These are phyloP conservation scores for Arthonia radiata DNA, from an alignment of 495 filamentous ascomycete genomes.

Conservation along the genomic window DNA sequence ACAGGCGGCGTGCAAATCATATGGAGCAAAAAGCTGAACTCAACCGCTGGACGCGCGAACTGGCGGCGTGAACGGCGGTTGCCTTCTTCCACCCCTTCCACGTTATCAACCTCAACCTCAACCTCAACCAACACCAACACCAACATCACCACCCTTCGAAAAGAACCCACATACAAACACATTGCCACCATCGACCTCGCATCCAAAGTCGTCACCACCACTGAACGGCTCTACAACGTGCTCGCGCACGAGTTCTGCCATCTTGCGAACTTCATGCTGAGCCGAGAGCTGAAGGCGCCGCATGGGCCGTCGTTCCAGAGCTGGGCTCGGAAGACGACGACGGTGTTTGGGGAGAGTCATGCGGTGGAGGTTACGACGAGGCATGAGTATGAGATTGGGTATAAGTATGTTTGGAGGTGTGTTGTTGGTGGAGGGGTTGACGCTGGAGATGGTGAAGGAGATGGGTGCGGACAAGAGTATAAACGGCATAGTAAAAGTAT, in stretches of 20 bases:
- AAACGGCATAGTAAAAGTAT: slow-evolving; percentile 69
- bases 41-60: slow-evolving; percentile 67
- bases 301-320: slow-evolving; percentile 68
- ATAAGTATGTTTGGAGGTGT: slow-evolving; percentile 76
- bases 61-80: slow-evolving; percentile 57
- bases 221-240: slow-evolving; percentile 53
- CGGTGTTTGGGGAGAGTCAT: slow-evolving; percentile 19
- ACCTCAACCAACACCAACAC: too few relatives aligned
- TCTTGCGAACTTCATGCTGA: slow-evolving; percentile 66
- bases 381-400: slow-evolving; percentile 68
- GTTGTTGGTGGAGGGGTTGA: too few relatives aligned
- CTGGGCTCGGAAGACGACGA: slow-evolving; percentile 31
- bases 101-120: too few relatives aligned
- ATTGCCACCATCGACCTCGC: slow-evolving; percentile 68
- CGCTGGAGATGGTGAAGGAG: too few relatives aligned
- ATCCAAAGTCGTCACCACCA: slow-evolving; percentile 44
- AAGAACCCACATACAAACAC: slow-evolving; percentile 21
- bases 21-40: slow-evolving; percentile 69
- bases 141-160: too few relatives aligned
- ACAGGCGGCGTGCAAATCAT: slow-evolving; percentile 57
- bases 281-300: slow-evolving; percentile 35
- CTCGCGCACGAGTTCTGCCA: slow-evolving; percentile 93
- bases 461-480: slow-evolving; percentile 33
- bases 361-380: slow-evolving; percentile 59
- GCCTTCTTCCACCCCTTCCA: too few relatives aligned